A percentile compares a stretch with the other conserved stretches of the same genome.
These are phyloP conservation scores for Fusarium penzigii DNA, from an alignment of 2,329 filamentous ascomycete genomes.

Conservation along the genomic window DNA sequence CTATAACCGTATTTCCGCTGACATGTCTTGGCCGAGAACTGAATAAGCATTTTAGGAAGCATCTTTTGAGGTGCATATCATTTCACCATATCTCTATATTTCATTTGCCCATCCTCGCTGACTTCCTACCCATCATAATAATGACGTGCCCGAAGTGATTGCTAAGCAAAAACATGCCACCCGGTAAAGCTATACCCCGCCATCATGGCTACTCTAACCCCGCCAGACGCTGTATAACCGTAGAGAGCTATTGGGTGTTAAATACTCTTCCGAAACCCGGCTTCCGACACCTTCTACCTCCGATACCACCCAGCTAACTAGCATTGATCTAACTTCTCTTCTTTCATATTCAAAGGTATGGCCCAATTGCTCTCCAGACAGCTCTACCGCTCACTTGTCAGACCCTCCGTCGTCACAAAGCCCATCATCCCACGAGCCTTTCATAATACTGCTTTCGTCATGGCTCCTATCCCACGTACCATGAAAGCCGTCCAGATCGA, in stretches of 20 bases:
- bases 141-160: not conserved
- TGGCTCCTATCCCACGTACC: constrained; percentile 73
- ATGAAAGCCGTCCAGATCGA: constrained; percentile 69
- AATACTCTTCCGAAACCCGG: not conserved
- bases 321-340: constrained; percentile 1
- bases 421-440: constrained; percentile 9
- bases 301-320: too few relatives aligned
- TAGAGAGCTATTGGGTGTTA: not conserved
- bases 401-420: constrained; percentile 10
- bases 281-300: constrained; percentile 3
- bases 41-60: too few relatives aligned
- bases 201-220: constrained; percentile 21
- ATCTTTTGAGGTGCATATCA: too few relatives aligned
- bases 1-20: too few relatives aligned
- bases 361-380: constrained; percentile 10
- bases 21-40: too few relatives aligned
- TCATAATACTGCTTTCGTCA: constrained; percentile 43
- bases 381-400: constrained; percentile 20
- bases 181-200: constrained; percentile 21
- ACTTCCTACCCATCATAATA: not conserved
- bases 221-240: not conserved
- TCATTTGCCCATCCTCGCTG: too few relatives aligned
- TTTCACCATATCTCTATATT: too few relatives aligned
- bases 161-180: constrained; percentile 5
- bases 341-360: constrained; percentile 10